phyloP scores from a whole-genome alignment of 257 asterid species.

The Nicotiana obtusifolia region DNA sequence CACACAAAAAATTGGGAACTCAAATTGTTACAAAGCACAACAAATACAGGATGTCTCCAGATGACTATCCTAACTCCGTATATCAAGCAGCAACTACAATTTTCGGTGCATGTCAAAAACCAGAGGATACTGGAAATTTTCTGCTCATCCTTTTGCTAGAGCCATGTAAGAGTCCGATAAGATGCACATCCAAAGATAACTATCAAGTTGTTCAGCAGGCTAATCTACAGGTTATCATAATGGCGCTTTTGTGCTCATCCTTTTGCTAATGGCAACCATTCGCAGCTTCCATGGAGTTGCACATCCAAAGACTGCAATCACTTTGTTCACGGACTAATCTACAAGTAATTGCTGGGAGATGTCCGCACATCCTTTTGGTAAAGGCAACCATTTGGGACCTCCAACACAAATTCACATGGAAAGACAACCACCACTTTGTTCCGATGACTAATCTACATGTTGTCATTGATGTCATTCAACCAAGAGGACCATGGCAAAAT shows the following conservation, averaged over 20 bases:
- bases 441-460: background rate
- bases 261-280: background rate
- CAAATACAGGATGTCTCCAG: too few species aligned
- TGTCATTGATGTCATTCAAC: background rate
- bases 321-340: background rate
- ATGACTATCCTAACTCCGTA: too few species aligned
- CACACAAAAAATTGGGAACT: too few species aligned
- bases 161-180: background rate
- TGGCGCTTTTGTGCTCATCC: background rate
- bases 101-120: background rate
- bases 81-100: background rate
- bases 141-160: background rate
- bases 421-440: conserved; percentile 1
- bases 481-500: background rate
- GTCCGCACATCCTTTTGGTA: background rate
- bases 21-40: too few species aligned
- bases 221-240: background rate
- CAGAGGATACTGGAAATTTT: background rate
- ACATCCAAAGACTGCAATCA: background rate
- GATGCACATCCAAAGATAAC: background rate
- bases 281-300: background rate
- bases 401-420: background rate
- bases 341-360: background rate
- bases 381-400: background rate
- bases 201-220: background rate